Evolutionary conservation across 192 early-diverging fungal genomes (phyloP).

Genomic region (Radiomyces spectabilis): DNA sequence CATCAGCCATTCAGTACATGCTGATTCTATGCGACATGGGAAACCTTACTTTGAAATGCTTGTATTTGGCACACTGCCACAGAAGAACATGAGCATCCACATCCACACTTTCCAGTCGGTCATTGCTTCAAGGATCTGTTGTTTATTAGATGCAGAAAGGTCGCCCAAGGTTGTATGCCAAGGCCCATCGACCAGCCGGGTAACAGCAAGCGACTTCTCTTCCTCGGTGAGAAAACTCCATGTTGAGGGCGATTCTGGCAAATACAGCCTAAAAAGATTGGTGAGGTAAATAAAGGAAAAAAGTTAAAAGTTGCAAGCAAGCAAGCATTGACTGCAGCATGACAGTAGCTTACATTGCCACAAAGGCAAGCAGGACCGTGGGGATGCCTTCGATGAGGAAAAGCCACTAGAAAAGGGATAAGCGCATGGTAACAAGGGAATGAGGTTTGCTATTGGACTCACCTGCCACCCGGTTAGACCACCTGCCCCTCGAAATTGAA

Average conservation of each 20-base stretch:
- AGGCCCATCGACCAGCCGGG: not conserved
- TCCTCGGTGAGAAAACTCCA: constrained; percentile 11
- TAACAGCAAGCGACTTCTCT: constrained; percentile 7
- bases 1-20: too few relatives aligned
- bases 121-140: constrained; percentile 10
- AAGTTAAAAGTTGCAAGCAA: too few relatives aligned
- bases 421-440: not conserved
- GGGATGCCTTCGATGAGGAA: constrained; percentile 27
- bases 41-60: constrained; percentile 24
- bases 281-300: not conserved
- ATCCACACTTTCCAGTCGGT: constrained; percentile 27
- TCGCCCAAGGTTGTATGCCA: constrained; percentile 10
- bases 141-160: constrained; percentile 13
- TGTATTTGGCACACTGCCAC: constrained; percentile 28
- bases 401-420: constrained; percentile 9
- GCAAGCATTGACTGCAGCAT: too few relatives aligned
- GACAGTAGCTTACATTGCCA: constrained; percentile 14
- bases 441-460: not conserved
- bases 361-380: constrained; percentile 13
- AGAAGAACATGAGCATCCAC: constrained; percentile 30
- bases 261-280: constrained; percentile 20
- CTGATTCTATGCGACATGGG: not conserved
- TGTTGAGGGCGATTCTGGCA: constrained; percentile 13
- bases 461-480: constrained; percentile 25
- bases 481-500: constrained; percentile 15